Percentiles rank a stretch among this genome's conserved stretches.
phyloP scores from a whole-genome alignment of 306 rosid genomes.

The Myrica gale region DNA sequence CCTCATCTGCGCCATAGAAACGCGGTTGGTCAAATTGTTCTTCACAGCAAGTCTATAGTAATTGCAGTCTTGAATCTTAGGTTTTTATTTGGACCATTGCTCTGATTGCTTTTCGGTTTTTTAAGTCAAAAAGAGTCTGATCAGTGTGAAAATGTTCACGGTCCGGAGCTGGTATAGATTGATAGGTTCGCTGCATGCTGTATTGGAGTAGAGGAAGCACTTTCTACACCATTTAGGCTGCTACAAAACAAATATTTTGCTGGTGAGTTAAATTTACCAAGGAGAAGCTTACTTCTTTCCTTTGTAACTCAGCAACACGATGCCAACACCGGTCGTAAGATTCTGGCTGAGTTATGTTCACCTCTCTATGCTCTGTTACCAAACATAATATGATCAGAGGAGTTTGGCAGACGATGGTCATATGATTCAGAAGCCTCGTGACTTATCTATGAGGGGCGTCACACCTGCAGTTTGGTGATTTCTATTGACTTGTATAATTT shows the following conservation, averaged over 20 bases:
- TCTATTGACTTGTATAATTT: not conserved
- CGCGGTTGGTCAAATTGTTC: not conserved
- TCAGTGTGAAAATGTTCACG: not conserved
- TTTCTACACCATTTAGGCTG: not conserved
- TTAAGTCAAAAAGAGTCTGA: not conserved
- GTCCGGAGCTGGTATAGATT: not conserved
- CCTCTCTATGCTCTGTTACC: not conserved
- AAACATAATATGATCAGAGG: not conserved
- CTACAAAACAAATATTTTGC: not conserved
- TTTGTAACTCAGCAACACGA: not conserved
- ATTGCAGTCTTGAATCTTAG: not conserved
- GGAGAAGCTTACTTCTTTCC: not conserved
- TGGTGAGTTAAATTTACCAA: not conserved
- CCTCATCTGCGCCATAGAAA: not conserved
- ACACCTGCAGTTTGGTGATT: not conserved
- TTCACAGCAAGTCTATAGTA: not conserved
- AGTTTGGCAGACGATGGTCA: not conserved
- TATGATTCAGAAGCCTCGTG: not conserved
- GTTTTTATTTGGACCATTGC: not conserved
- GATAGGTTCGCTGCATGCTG: not conserved
- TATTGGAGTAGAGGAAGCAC: not conserved
- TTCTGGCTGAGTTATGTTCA: not conserved
- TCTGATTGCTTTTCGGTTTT: not conserved
- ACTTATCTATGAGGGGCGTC: not conserved
- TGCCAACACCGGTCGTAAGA: too few relatives aligned